Evolutionary conservation across 1,284 basidiomycete genomes (phyloP), one percentile per base, ranked within the genome.

Genomic region (Austroboletus sp.): DNA sequence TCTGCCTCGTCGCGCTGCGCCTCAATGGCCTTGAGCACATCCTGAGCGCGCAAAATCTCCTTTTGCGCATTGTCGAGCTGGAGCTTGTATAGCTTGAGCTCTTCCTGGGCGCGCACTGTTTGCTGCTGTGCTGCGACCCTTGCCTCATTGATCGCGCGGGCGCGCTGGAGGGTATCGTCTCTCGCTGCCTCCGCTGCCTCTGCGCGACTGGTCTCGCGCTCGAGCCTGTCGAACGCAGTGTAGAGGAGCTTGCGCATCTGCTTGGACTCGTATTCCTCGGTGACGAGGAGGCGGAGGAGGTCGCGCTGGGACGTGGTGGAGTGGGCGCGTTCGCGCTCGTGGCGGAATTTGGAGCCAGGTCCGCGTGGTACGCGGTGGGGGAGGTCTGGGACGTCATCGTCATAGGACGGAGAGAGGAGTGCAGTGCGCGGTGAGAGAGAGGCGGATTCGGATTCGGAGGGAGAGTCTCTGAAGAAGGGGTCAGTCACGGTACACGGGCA

Each of bases 51-150:
- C 17, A 62, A 51, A 34, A 85, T 76, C 58, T 85, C 82, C 47
- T 67, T 65, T 54, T 80, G 78, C 3, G 82, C 82, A 53, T 74
- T 74, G 23, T 79, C 74, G 26, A 82, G 68, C 61, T 85, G 80
- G 4, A 79, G 55, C 53, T 82, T 78, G 61, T 82, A 82, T 44
- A 83, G 42, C 41, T 72, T 66, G 12, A 83, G 58, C 44, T 82
- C 77, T 45, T 81, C 76, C 26, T 68, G 70, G 2, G 73, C 67
- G 26, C 72, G 72, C 11, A 64, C 50, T 0, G 77, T 71, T 4
- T 80, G 74, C 42, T 74, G 70, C 56, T 81, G 72, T 0, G 78
- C 76, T 7, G 62, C 40, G 3, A 76, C 42, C 38, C 73, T 70
- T 9, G 68, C 72, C n/a, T 80, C 74, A 39, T 77, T 77, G 38